Conservation (phyloP, 345 rosid species). For the Mallotus nudiflorus region DNA sequence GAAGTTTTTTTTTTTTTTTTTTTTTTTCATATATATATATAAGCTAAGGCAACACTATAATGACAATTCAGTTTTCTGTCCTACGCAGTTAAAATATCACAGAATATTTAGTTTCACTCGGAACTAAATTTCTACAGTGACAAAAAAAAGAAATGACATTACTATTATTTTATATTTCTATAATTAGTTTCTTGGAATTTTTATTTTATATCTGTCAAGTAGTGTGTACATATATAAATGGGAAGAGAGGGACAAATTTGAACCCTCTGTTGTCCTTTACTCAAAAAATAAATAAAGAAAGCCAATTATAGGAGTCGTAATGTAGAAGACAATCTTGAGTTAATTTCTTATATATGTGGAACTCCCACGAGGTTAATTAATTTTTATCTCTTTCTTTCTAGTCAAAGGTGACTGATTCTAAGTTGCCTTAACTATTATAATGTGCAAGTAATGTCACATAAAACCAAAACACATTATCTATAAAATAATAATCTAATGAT, state of each 20-base stretch:
- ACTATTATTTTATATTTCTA: neutral
- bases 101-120: too few species aligned
- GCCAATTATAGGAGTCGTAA: neutral
- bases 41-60: too few species aligned
- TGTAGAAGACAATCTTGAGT: neutral
- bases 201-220: neutral
- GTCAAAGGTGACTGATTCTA: neutral
- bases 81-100: too few species aligned
- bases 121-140: too few species aligned
- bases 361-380: conserved; percentile 13
- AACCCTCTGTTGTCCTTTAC: conserved; percentile 30
- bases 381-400: neutral
- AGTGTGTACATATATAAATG: conserved; percentile 3
- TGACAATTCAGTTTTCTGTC: too few species aligned
- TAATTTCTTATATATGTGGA: neutral
- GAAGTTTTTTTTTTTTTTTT: conserved; percentile 6
- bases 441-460: too few species aligned
- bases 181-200: neutral
- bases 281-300: neutral
- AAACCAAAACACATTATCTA: too few species aligned
- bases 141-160: too few species aligned
- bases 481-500: too few species aligned
- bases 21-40: too few species aligned
- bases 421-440: too few species aligned
- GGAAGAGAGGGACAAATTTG: conserved; percentile 25